These are phyloP conservation scores for Xylaria sp. DNA, from an alignment of 2,329 filamentous ascomycete genomes.

Conservation along the genomic window DNA sequence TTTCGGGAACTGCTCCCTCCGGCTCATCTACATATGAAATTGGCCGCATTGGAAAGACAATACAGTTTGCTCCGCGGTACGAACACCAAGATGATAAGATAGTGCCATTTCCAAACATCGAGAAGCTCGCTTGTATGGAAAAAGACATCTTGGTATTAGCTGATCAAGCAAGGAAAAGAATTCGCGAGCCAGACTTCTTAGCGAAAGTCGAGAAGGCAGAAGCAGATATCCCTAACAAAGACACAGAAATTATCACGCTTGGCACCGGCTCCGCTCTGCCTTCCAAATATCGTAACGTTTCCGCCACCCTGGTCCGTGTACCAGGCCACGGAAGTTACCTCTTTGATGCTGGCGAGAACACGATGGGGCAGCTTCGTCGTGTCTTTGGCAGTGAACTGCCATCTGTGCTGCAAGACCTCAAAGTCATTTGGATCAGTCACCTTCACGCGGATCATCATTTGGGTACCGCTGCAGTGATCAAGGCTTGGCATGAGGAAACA, in stretches of 20 bases:
- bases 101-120: slow-evolving; percentile 61
- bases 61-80: slow-evolving; percentile 61
- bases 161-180: slow-evolving; percentile 54
- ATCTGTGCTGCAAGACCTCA: slow-evolving; percentile 80
- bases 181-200: slow-evolving; percentile 43
- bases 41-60: slow-evolving; percentile 58
- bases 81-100: slow-evolving; percentile 59
- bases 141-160: slow-evolving; percentile 64
- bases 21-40: slow-evolving; percentile 50
- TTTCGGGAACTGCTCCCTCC: slow-evolving; percentile 38
- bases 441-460: slow-evolving; percentile 97
- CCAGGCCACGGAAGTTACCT: slow-evolving; percentile 89
- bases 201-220: slow-evolving; percentile 60
- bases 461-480: slow-evolving; percentile 82
- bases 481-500: slow-evolving; percentile 76
- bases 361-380: slow-evolving; percentile 85
- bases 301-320: slow-evolving; percentile 83
- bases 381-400: slow-evolving; percentile 74
- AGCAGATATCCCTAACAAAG: slow-evolving; percentile 74
- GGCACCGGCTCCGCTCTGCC: slow-evolving; percentile 92
- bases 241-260: slow-evolving; percentile 85
- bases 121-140: slow-evolving; percentile 54
- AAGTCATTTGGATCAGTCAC: slow-evolving; percentile 92
- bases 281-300: slow-evolving; percentile 96
- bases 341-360: slow-evolving; percentile 92